Conservation (phyloP, 2,329 filamentous ascomycete genomes). For the Trichoderma harzianum region DNA sequence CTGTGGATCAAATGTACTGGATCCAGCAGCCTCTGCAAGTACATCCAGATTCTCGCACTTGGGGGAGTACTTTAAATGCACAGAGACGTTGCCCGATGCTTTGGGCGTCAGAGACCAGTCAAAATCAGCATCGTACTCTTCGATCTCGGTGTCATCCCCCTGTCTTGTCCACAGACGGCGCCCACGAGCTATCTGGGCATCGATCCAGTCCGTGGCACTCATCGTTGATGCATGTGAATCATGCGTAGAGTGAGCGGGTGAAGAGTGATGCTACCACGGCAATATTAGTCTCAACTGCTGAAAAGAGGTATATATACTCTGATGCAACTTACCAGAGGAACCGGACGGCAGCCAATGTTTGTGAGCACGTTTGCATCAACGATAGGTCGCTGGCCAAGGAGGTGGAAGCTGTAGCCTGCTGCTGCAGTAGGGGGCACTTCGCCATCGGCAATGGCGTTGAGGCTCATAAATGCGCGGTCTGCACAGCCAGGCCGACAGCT, state of each 20-base stretch:
- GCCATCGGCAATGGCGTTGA: conserved; percentile 48
- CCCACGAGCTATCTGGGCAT: conserved; percentile 27
- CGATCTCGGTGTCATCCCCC: conserved; percentile 2
- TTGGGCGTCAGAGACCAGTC: background rate
- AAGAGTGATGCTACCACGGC: conserved; percentile 4
- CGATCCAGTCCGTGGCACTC: conserved; percentile 29
- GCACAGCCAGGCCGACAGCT: conserved; percentile 43
- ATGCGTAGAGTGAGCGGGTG: conserved; percentile 6
- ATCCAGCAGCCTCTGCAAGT: background rate
- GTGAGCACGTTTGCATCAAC: conserved; percentile 37
- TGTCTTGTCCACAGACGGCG: conserved; percentile 15
- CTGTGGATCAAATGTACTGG: background rate
- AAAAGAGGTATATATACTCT: background rate
- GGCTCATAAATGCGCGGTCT: conserved; percentile 47
- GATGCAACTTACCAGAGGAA: conserved; percentile 33
- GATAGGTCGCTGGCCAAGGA: conserved; percentile 42
- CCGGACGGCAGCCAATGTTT: conserved; percentile 39
- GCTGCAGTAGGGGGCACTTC: conserved; percentile 49
- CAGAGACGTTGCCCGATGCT: background rate
- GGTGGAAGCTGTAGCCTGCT: conserved; percentile 52
- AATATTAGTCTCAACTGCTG: background rate
- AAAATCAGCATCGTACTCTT: conserved; percentile 18
- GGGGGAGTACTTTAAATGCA: conserved; percentile 26
- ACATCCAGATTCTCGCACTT: conserved; percentile 25
- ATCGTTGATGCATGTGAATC: conserved; percentile 20